These are phyloP conservation scores for Sporothrix globosa DNA, from an alignment of 2,329 filamentous ascomycete genomes.

Conservation along the genomic window DNA sequence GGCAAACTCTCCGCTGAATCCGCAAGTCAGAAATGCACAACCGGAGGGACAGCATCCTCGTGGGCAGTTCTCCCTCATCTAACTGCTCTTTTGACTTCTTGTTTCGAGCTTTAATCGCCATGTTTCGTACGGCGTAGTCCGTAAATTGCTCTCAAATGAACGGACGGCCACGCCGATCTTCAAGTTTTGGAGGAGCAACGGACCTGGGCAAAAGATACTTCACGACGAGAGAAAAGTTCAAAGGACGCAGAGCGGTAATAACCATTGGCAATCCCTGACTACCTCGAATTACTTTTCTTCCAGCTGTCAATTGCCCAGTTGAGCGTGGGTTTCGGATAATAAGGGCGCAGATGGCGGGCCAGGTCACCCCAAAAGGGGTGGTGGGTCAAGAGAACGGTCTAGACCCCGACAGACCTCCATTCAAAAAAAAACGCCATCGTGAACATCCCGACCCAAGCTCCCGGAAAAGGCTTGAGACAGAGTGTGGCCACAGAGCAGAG, in stretches of 20 bases:
- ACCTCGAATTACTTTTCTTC: background rate
- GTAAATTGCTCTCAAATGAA: background rate
- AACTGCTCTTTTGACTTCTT: background rate
- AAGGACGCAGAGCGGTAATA: background rate
- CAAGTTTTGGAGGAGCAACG: background rate
- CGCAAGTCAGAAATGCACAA: background rate
- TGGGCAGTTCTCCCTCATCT: background rate
- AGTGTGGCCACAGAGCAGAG: background rate
- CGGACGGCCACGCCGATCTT: conserved; percentile 12
- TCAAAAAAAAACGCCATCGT: conserved; percentile 18
- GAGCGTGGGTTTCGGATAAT: conserved; percentile 9
- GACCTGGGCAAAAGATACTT: background rate
- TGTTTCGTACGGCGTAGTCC: background rate
- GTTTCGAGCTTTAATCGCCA: background rate
- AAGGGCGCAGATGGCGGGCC: background rate
- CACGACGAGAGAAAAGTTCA: too few species aligned
- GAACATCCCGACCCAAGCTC: conserved; percentile 30
- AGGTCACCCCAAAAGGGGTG: conserved; percentile 10
- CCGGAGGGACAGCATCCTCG: background rate
- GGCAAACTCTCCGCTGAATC: background rate
- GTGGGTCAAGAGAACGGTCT: conserved; percentile 26
- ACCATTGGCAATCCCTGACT: background rate
- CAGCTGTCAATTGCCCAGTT: background rate
- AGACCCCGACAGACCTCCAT: conserved; percentile 16
- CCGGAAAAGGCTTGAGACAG: conserved; percentile 13